Conservation (phyloP, 2,329 filamentous ascomycete genomes). For the Anthostomella pinea region DNA sequence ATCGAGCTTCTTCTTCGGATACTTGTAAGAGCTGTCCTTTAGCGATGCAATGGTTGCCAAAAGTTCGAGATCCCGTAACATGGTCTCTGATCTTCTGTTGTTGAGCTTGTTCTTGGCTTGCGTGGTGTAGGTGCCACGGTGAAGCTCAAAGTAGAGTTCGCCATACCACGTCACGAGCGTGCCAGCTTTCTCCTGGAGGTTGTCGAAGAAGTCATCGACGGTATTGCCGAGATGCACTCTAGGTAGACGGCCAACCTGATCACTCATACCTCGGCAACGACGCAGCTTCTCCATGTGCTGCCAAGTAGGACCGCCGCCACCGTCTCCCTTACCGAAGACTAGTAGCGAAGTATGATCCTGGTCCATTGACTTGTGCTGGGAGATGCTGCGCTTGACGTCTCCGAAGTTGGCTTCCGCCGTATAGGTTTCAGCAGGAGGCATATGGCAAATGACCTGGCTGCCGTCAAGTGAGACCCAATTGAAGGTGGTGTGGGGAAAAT, state of each 20-base stretch:
- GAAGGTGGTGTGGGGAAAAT: slow-evolving; percentile 97
- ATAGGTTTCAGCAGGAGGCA: slow-evolving; percentile 94
- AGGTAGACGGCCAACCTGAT: slow-evolving; percentile 78
- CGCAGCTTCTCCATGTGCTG: slow-evolving; percentile 93
- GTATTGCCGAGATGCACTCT: slow-evolving; percentile 85
- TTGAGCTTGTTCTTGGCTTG: slow-evolving; percentile 97
- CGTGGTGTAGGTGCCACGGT: slow-evolving; percentile 95
- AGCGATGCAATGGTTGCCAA: slow-evolving; percentile 83
- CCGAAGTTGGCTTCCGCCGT: slow-evolving; percentile 93
- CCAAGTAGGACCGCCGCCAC: slow-evolving; percentile 91
- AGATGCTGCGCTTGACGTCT: slow-evolving; percentile 84
- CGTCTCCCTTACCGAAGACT: slow-evolving; percentile 95
- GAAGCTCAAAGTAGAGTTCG: slow-evolving; percentile 95
- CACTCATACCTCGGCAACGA: slow-evolving; percentile 85
- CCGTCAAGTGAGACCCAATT: slow-evolving; percentile 97
- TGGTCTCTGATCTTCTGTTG: slow-evolving; percentile 80
- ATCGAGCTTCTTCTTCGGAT: slow-evolving; percentile 92
- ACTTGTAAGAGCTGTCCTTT: slow-evolving; percentile 70
- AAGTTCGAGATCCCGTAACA: slow-evolving; percentile 85
- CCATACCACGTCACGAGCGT: slow-evolving; percentile 95
- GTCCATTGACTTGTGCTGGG: slow-evolving; percentile 93
- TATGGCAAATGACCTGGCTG: slow-evolving; percentile 95
- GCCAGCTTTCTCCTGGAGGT: slow-evolving; percentile 73
- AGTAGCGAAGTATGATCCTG: slow-evolving; percentile 87
- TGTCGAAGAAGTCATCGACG: slow-evolving; percentile 92